Evolutionary conservation across 495 filamentous ascomycete genomes (phyloP).

Genomic region (Alectoria sarmentosa): DNA sequence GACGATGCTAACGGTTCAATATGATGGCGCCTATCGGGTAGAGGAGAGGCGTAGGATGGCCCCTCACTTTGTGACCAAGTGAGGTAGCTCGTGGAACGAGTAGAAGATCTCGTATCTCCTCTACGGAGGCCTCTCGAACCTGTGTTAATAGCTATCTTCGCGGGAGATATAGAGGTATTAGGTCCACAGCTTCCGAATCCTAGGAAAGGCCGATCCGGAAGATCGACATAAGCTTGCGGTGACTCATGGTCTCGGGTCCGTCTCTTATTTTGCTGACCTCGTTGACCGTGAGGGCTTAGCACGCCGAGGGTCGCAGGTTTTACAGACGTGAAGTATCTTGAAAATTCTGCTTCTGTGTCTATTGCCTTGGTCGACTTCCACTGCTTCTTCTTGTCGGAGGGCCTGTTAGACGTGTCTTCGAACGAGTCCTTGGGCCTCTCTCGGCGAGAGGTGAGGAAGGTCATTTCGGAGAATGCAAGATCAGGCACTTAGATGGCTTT

Average conservation of each 20-base stretch:
- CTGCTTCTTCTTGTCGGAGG: slow-evolving; percentile 5
- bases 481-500: slow-evolving; percentile 45
- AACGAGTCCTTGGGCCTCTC: slow-evolving; percentile 16
- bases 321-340: slow-evolving; percentile 24
- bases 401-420: not conserved
- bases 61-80: slow-evolving; percentile 23
- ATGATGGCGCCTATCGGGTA: not conserved
- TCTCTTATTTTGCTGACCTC: slow-evolving; percentile 5
- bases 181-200: slow-evolving; percentile 27
- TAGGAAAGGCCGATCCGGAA: slow-evolving; percentile 24
- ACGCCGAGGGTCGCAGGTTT: not conserved
- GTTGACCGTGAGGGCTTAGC: not conserved
- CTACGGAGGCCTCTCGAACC: not conserved
- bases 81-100: slow-evolving; percentile 20
- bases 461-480: slow-evolving; percentile 61
- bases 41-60: slow-evolving; percentile 6
- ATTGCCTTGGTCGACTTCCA: slow-evolving; percentile 15
- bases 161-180: slow-evolving; percentile 16
- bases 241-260: not conserved
- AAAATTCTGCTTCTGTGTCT: slow-evolving; percentile 24
- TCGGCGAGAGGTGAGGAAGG: slow-evolving; percentile 46
- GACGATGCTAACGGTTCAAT: not conserved
- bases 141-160: not conserved
- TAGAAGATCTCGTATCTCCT: slow-evolving; percentile 10
- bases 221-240: slow-evolving; percentile 13